Conservation (phyloP, 2,329 filamentous ascomycete species). For the Pseudocercospora musae region DNA sequence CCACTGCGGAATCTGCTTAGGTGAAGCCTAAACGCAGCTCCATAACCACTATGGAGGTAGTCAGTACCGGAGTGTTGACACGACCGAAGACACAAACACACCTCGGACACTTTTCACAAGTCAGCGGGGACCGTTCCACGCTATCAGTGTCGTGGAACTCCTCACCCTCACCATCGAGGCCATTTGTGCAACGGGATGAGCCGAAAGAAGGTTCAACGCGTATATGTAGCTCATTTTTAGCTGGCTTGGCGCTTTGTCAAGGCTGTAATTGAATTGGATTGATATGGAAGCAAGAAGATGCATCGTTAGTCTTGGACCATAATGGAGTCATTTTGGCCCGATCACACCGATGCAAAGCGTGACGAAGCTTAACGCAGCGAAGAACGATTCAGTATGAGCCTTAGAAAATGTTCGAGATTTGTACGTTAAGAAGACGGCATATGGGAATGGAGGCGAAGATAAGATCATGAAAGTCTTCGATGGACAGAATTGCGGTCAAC, state of each 20-base stretch:
- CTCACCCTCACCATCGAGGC: not conserved
- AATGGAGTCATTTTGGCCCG: too few relatives aligned
- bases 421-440: not conserved
- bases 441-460: not conserved
- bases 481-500: not conserved
- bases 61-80: too few relatives aligned
- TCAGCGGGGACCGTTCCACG: not conserved
- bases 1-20: slow-evolving; percentile 30
- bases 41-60: slow-evolving; percentile 26
- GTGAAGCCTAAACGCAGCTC: slow-evolving; percentile 28
- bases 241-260: not conserved
- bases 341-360: not conserved
- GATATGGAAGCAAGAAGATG: not conserved
- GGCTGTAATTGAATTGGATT: not conserved
- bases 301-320: too few relatives aligned
- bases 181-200: not conserved
- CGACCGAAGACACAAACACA: not conserved
- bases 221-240: not conserved
- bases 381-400: not conserved
- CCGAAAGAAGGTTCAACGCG: not conserved
- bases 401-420: not conserved
- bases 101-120: not conserved
- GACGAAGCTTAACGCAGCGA: not conserved
- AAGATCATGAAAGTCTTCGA: not conserved
- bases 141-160: not conserved